Conservation (phyloP, 192 early-diverging fungal genomes). For the Dimargaris cristalligena region DNA sequence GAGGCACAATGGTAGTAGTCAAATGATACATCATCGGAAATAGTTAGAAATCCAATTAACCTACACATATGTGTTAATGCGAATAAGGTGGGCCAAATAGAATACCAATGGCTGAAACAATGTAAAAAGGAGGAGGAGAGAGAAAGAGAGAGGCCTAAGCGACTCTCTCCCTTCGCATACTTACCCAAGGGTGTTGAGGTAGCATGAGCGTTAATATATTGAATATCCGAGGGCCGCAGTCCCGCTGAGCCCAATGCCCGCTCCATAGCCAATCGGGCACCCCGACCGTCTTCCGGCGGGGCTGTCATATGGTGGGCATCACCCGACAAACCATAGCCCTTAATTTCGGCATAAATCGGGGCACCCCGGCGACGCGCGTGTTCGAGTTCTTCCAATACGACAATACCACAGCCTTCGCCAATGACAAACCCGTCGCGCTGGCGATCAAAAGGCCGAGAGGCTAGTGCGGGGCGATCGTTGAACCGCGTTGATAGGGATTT, state of each 20-base stretch:
- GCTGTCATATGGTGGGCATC: constrained; percentile 92
- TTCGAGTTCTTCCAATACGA: constrained; percentile 79
- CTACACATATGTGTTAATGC: too few species aligned
- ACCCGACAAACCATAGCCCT: constrained; percentile 79
- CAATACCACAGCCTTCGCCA: constrained; percentile 74
- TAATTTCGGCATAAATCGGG: constrained; percentile 72
- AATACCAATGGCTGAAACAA: too few species aligned
- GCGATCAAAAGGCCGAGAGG: constrained; percentile 81
- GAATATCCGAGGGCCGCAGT: constrained; percentile 40
- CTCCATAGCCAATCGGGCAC: constrained; percentile 77
- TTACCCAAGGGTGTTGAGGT: constrained; percentile 65
- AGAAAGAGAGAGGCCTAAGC: too few species aligned
- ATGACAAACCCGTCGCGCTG: constrained; percentile 86
- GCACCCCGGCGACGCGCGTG: constrained; percentile 78
- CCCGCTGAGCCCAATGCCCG: constrained; percentile 50
- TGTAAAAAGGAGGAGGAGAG: too few species aligned
- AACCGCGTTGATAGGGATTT: constrained; percentile 66
- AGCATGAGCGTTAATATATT: constrained; percentile 90
- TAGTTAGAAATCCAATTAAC: too few species aligned
- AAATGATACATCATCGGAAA: too few species aligned
- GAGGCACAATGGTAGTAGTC: too few species aligned
- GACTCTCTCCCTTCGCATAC: too few species aligned
- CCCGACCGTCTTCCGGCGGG: constrained; percentile 66
- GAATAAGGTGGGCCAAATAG: too few species aligned
- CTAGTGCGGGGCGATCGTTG: constrained; percentile 60